Evolutionary conservation across 257 asterid genomes (phyloP), one percentile per base, ranked within the genome.

Genomic region (Nemophila menziesii): DNA sequence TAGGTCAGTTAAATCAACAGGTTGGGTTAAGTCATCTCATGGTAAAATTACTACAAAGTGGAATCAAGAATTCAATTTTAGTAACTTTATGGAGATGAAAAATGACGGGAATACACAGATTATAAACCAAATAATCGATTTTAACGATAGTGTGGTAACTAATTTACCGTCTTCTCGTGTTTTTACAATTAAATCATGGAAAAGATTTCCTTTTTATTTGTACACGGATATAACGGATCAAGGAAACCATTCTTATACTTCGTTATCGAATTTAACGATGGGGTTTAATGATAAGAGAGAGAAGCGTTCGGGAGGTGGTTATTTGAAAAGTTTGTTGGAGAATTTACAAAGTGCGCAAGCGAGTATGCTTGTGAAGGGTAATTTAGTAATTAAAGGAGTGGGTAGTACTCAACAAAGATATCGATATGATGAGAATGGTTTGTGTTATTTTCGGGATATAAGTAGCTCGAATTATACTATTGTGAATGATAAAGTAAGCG

Each of bases 391-490:
- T 4, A 49, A 57, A 48, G 94, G 92, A 52, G 10, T 70, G 34
- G 94, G 79, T 22, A 74, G 77, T 62, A 77, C 77, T 1, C 78
- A 73, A 43, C 97, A 79, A 51, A 62, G 37, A 23, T 73, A 74
- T 47, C 19, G n/a, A n/a, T n/a, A n/a, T n/a, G n/a, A n/a, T n/a
- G n/a, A n/a, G n/a, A n/a, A n/a, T n/a, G n/a, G n/a, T n/a, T n/a
- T n/a, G n/a, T n/a, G n/a, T n/a, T n/a, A n/a, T n/a, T n/a, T n/a
- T n/a, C n/a, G n/a, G n/a, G n/a, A n/a, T n/a, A n/a, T n/a, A n/a
- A n/a, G n/a, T n/a, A n/a, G n/a, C n/a, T n/a, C n/a, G n/a, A n/a
- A n/a, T n/a, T n/a, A n/a, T n/a, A n/a, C n/a, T n/a, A n/a, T n/a
- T n/a, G n/a, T n/a, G n/a, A n/a, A n/a, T n/a, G n/a, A n/a, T n/a